phyloP scores from a whole-genome alignment of 352 stramenopile species.

The Phytophthora pseudosyringae region DNA sequence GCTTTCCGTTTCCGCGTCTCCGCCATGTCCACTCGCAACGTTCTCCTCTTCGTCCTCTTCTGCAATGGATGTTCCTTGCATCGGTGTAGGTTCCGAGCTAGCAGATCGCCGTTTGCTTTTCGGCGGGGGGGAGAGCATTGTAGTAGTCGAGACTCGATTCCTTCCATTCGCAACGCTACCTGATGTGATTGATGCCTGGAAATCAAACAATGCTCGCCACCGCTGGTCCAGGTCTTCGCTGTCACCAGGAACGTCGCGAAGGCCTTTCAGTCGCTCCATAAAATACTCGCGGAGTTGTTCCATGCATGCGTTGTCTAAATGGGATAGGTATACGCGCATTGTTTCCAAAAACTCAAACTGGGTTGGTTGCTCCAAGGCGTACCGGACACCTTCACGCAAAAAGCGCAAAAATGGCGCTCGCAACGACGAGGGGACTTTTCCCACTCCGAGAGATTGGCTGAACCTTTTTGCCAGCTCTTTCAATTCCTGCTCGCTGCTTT shows the following conservation, averaged over 20 bases:
- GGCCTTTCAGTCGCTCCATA: slow-evolving; percentile 53
- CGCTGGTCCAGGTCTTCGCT: slow-evolving; percentile 47
- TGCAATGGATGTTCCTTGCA: slow-evolving; percentile 43
- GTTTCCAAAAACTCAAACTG: slow-evolving; percentile 79
- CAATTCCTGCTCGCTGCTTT: slow-evolving; percentile 54
- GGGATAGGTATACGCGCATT: slow-evolving; percentile 74
- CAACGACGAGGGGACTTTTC: slow-evolving; percentile 70
- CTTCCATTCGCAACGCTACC: slow-evolving; percentile 15
- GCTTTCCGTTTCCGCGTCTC: slow-evolving; percentile 5
- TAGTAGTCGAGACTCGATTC: slow-evolving; percentile 14
- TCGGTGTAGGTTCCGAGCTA: slow-evolving; percentile 43
- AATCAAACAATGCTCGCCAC: slow-evolving; percentile 77
- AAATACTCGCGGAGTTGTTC: slow-evolving; percentile 79
- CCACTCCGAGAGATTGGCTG: slow-evolving; percentile 82
- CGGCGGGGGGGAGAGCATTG: slow-evolving; percentile 34
- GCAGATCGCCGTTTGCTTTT: slow-evolving; percentile 43
- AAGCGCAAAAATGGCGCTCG: slow-evolving; percentile 84
- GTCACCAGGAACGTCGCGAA: slow-evolving; percentile 51
- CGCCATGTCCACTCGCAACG: not conserved
- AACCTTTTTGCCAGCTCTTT: slow-evolving; percentile 83
- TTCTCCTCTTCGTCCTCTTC: slow-evolving; percentile 38
- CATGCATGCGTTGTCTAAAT: slow-evolving; percentile 68
- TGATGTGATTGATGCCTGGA: slow-evolving; percentile 53
- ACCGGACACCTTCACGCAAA: slow-evolving; percentile 81
- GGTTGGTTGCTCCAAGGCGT: slow-evolving; percentile 55